Conservation (phyloP, 768 basidiomycete species). For the Pleurotus cornucopiae region DNA sequence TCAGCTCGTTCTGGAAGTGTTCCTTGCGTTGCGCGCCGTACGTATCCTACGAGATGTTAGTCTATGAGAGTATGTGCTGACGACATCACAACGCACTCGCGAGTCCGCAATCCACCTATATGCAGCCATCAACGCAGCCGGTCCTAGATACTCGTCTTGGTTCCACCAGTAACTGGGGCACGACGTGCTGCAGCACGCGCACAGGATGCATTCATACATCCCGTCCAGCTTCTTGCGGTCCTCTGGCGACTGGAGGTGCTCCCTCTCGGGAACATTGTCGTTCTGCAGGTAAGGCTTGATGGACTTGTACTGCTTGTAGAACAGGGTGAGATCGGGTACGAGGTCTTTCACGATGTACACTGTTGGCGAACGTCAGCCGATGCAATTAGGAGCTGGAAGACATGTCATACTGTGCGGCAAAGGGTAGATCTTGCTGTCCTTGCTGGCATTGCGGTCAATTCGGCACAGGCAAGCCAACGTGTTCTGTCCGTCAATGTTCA, state of each 20-base stretch:
- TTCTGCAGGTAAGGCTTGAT: constrained; percentile 97
- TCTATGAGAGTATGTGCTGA: neutral
- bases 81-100: constrained; percentile 47
- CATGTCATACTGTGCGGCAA: constrained; percentile 85
- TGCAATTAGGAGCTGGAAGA: neutral
- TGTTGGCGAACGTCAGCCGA: constrained; percentile 23
- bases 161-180: constrained; percentile 99
- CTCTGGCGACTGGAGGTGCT: constrained; percentile 86
- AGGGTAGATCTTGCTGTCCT: constrained; percentile 91
- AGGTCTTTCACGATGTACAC: constrained; percentile 99
- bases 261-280: constrained; percentile 77
- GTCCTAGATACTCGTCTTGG: constrained; percentile 96
- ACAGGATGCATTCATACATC: constrained; percentile 96
- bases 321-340: constrained; percentile 84
- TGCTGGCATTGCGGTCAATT: constrained; percentile 71
- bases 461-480: constrained; percentile 96
- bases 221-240: constrained; percentile 95
- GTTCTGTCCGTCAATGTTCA: constrained; percentile 99
- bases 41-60: constrained; percentile 50
- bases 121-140: constrained; percentile 94
- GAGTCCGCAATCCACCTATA: constrained; percentile 99
- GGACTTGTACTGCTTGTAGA: constrained; percentile 99
- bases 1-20: constrained; percentile 92
- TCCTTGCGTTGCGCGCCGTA: constrained; percentile 81
- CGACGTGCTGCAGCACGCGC: constrained; percentile 95